phyloP scores from a whole-genome alignment of 73 alveolate genomes.

The Paramecium sexaurelia region DNA sequence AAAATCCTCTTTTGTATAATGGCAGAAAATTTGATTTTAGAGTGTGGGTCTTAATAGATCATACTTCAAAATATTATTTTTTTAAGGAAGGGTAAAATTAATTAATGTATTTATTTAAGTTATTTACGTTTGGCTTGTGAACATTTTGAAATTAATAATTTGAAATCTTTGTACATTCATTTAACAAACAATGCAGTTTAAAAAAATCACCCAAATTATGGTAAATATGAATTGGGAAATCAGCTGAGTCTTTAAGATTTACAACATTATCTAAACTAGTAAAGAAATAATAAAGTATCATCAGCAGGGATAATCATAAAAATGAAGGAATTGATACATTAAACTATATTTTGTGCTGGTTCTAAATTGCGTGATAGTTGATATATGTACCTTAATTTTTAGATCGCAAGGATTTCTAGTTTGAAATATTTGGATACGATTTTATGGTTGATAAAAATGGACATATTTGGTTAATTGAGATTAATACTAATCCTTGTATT shows the following conservation, averaged over 20 bases:
- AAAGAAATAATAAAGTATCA: conserved; percentile 26
- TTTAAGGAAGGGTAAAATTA: conserved; percentile 31
- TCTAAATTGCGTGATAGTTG: conserved; percentile 33
- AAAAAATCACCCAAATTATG: conserved; percentile 76
- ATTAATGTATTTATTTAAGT: background rate
- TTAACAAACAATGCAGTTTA: conserved; percentile 85
- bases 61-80: conserved; percentile 47
- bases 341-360: conserved; percentile 26
- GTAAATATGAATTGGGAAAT: conserved; percentile 84
- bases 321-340: conserved; percentile 34
- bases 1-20: conserved; percentile 22
- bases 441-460: conserved; percentile 69
- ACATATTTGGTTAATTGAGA: conserved; percentile 56
- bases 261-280: conserved; percentile 52
- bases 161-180: conserved; percentile 76
- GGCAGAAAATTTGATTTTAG: conserved; percentile 45
- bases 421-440: conserved; percentile 70
- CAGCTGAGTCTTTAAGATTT: conserved; percentile 70
- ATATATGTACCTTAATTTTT: background rate
- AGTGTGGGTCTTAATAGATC: conserved; percentile 32
- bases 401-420: conserved; percentile 54
- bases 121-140: conserved; percentile 52
- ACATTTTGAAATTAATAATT: conserved; percentile 53
- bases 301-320: background rate
- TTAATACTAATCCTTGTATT: conserved; percentile 64